phyloP scores from a whole-genome alignment of 305 asterid species.

The Striga hermonthica region DNA sequence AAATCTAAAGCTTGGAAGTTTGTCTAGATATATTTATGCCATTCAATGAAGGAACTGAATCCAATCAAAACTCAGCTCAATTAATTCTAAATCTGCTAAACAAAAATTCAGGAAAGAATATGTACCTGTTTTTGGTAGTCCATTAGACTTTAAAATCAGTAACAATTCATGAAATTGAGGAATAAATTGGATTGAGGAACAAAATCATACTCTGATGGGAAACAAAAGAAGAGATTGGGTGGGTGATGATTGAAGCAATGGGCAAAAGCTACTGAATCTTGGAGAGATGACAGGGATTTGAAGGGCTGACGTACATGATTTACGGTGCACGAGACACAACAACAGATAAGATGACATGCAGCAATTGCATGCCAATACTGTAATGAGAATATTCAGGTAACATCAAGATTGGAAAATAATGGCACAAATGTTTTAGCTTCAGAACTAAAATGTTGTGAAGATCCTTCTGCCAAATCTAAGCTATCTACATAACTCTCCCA shows the following conservation, averaged over 20 bases:
- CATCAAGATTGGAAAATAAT: neutral
- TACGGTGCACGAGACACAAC: neutral
- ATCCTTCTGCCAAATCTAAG: neutral
- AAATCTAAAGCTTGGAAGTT: neutral
- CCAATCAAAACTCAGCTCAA: constrained; percentile 9
- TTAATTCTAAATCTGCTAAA: neutral
- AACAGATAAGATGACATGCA: neutral
- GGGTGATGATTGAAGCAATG: neutral
- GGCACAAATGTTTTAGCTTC: neutral
- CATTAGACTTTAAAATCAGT: neutral
- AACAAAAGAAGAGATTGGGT: neutral
- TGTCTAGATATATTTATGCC: neutral
- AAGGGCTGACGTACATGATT: neutral
- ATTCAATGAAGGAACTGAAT: constrained; percentile 3
- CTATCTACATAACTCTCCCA: neutral
- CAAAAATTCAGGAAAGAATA: neutral
- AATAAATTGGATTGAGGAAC: too few species aligned
- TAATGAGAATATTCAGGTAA: neutral
- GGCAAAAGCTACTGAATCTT: neutral
- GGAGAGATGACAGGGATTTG: neutral
- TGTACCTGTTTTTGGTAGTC: neutral
- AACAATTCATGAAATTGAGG: too few species aligned
- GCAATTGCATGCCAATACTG: neutral
- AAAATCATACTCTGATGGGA: neutral
- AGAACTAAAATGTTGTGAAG: neutral